phyloP scores from a whole-genome alignment of 345 rosid species.

The Trapa bicornis region DNA sequence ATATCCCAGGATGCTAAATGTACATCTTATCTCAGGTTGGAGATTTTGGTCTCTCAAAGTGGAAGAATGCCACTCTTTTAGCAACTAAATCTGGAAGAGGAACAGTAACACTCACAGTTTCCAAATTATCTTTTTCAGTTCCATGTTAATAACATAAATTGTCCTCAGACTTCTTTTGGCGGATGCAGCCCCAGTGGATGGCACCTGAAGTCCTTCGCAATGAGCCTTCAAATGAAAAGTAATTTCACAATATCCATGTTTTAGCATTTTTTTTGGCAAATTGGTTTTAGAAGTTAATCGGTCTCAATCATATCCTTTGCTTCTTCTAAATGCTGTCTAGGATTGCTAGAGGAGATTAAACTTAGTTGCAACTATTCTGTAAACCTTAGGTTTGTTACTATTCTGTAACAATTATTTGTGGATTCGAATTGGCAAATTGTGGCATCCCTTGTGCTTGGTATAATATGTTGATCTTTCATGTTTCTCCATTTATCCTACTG shows the following conservation, averaged over 20 bases:
- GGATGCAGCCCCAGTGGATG: conserved; percentile 93
- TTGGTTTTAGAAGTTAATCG: too few relatives aligned
- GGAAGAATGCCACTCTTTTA: conserved; percentile 70
- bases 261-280: background rate
- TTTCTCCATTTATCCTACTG: background rate
- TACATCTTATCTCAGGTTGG: conserved; percentile 41
- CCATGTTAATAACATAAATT: background rate
- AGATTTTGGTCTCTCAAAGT: conserved; percentile 82
- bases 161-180: background rate
- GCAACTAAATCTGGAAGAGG: conserved; percentile 72
- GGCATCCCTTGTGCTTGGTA: background rate
- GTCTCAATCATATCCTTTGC: background rate
- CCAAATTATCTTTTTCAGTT: background rate
- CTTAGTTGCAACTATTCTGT: background rate
- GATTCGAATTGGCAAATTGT: background rate
- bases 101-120: conserved; percentile 36
- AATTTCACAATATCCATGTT: conserved; percentile 7
- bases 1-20: background rate
- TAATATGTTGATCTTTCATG: background rate
- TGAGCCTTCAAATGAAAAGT: conserved; percentile 90
- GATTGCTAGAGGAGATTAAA: background rate
- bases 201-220: conserved; percentile 86
- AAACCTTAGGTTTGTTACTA: too few relatives aligned
- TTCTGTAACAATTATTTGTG: background rate
- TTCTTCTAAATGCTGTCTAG: background rate